Percentiles rank a stretch among this genome's conserved stretches.
phyloP scores from a whole-genome alignment of 495 filamentous ascomycete genomes.

The Xylaria scruposa region DNA sequence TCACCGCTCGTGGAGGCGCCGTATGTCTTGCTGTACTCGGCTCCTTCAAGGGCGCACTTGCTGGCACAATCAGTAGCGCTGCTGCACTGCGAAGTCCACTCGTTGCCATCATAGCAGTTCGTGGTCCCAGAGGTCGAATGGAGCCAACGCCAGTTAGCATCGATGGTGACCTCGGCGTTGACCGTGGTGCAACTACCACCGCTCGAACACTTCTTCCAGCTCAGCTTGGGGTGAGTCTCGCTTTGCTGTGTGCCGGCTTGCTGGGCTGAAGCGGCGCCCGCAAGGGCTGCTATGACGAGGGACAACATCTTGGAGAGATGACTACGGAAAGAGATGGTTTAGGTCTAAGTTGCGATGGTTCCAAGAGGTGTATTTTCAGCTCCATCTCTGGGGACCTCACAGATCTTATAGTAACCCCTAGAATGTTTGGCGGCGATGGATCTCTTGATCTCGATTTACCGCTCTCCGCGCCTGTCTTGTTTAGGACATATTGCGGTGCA shows the following conservation, averaged over 20 bases:
- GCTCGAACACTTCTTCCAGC: constrained; percentile 62
- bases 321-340: constrained; percentile 29
- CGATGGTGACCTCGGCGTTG: constrained; percentile 52
- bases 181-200: constrained; percentile 56
- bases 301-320: constrained; percentile 41
- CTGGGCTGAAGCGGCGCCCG: constrained; percentile 57
- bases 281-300: constrained; percentile 48
- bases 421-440: constrained; percentile 24
- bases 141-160: constrained; percentile 62
- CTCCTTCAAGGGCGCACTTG: constrained; percentile 57
- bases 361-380: not conserved
- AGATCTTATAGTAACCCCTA: constrained; percentile 29
- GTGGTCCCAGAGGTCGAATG: constrained; percentile 43
- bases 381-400: not conserved
- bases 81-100: constrained; percentile 53
- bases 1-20: constrained; percentile 56
- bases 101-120: constrained; percentile 61
- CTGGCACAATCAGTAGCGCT: constrained; percentile 46
- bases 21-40: constrained; percentile 56
- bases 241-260: constrained; percentile 61
- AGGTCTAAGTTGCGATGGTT: constrained; percentile 3
- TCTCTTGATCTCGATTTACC: constrained; percentile 11
- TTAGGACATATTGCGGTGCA: constrained; percentile 35
- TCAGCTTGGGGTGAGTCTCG: constrained; percentile 65
- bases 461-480: constrained; percentile 13